These are phyloP conservation scores for Jaminaea rosea DNA, from an alignment of 1,284 basidiomycete species.

Conservation along the genomic window DNA sequence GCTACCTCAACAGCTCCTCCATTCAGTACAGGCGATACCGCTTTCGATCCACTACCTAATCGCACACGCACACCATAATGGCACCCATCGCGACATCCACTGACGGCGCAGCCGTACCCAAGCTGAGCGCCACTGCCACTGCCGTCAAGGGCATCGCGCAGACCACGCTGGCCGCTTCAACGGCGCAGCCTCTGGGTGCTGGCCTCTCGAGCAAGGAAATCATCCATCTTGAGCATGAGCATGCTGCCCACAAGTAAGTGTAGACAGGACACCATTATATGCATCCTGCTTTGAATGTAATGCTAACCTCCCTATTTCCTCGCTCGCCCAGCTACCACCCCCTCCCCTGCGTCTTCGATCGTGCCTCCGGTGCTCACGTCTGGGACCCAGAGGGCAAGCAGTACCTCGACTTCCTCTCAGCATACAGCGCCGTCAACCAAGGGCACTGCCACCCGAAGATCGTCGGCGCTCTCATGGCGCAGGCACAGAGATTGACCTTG, in stretches of 20 bases:
- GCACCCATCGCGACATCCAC: conserved; percentile 23
- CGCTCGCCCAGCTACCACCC: conserved; percentile 76
- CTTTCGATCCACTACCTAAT: no score
- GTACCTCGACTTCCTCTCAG: conserved; percentile 70
- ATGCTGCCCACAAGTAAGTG: conserved; percentile 74
- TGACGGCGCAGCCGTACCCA: conserved; percentile 16
- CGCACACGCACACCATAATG: no score
- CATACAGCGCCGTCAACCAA: conserved; percentile 76
- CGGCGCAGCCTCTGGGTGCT: conserved; percentile 8
- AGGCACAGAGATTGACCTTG: conserved; percentile 82
- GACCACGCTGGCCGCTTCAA: background rate
- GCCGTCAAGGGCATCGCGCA: conserved; percentile 9
- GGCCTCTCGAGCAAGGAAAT: conserved; percentile 54
- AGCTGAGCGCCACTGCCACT: conserved; percentile 13
- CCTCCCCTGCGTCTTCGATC: conserved; percentile 85
- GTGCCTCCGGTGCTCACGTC: conserved; percentile 78
- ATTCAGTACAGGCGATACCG: no score
- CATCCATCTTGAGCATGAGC: conserved; percentile 71
- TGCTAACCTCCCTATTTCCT: conserved; percentile 1
- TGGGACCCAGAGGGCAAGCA: conserved; percentile 81
- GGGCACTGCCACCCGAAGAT: conserved; percentile 93
- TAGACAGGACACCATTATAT: background rate
- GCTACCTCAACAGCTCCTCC: no score
- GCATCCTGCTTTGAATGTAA: background rate
- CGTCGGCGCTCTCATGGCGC: conserved; percentile 68